These are phyloP conservation scores for Globisporangium okanoganense DNA, from an alignment of 352 stramenopile genomes.

Conservation along the genomic window DNA sequence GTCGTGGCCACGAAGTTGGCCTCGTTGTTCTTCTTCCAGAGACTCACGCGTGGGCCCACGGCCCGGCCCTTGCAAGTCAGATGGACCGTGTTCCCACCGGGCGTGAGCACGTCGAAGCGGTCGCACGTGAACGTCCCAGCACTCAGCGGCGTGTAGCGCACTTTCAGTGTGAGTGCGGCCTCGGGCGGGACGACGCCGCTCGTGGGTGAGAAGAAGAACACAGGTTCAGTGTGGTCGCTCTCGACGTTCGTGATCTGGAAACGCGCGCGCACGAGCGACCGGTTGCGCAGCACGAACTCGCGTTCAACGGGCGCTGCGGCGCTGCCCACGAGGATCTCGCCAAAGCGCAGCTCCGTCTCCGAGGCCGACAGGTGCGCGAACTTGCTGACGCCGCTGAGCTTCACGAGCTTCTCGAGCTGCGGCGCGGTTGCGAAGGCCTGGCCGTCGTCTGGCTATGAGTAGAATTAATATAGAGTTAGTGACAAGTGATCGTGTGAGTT, in stretches of 20 bases:
- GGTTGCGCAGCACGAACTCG: constrained; percentile 88
- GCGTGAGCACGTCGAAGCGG: constrained; percentile 87
- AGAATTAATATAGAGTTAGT: too few species aligned
- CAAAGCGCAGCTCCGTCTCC: constrained; percentile 80
- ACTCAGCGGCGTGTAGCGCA: constrained; percentile 79
- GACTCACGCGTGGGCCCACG: constrained; percentile 51
- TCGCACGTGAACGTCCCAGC: constrained; percentile 89
- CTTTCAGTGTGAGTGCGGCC: constrained; percentile 55
- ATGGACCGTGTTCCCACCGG: constrained; percentile 78
- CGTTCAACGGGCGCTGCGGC: constrained; percentile 28
- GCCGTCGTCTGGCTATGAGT: constrained; percentile 22
- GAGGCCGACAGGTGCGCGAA: constrained; percentile 85
- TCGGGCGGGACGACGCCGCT: constrained; percentile 73
- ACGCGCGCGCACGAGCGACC: constrained; percentile 85
- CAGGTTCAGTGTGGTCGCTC: constrained; percentile 74
- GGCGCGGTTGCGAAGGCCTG: constrained; percentile 21
- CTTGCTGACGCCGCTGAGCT: constrained; percentile 88
- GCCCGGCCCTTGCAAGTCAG: constrained; percentile 72
- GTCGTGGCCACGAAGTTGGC: constrained; percentile 64
- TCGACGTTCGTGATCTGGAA: constrained; percentile 78
- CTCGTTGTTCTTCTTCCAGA: constrained; percentile 83
- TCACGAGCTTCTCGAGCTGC: constrained; percentile 56
- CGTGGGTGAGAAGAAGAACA: constrained; percentile 81
- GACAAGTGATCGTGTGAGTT: not conserved
- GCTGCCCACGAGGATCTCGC: constrained; percentile 69